A percentile compares a stretch with the other conserved stretches of the same genome.
These are phyloP conservation scores for Umbelopsis sp. DNA, from an alignment of 192 early-diverging fungal species.

Conservation along the genomic window DNA sequence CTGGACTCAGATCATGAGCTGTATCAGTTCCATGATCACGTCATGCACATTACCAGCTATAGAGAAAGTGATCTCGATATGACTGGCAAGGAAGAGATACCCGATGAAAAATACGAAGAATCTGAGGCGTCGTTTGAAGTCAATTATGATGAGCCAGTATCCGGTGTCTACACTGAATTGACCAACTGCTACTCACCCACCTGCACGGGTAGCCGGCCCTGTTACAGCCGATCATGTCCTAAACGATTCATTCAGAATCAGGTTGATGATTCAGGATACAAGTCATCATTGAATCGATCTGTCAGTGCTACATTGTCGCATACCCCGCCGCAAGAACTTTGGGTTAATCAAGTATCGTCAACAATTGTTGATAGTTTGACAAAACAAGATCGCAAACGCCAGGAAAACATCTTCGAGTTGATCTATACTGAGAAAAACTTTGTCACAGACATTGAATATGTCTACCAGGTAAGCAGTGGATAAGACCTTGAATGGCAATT, in stretches of 20 bases:
- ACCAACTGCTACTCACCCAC: conserved; percentile 95
- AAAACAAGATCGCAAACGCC: conserved; percentile 80
- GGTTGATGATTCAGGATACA: conserved; percentile 26
- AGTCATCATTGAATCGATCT: background rate
- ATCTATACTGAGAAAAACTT: conserved; percentile 92
- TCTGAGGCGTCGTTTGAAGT: conserved; percentile 13
- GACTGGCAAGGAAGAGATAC: conserved; percentile 9
- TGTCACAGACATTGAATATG: conserved; percentile 81
- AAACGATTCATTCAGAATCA: conserved; percentile 69
- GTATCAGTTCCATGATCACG: conserved; percentile 73
- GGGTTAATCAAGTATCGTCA: conserved; percentile 82
- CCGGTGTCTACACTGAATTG: conserved; percentile 88
- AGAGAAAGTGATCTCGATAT: background rate
- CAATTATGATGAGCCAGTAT: conserved; percentile 45
- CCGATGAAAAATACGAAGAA: conserved; percentile 17
- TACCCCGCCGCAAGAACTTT: conserved; percentile 61
- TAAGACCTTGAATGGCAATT: background rate
- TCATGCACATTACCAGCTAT: conserved; percentile 9
- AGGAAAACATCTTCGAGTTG: conserved; percentile 93
- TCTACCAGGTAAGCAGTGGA: conserved; percentile 62
- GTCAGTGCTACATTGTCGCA: conserved; percentile 5
- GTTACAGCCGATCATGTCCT: conserved; percentile 91
- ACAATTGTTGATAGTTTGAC: conserved; percentile 71
- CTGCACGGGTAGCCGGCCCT: conserved; percentile 77
- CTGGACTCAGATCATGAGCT: conserved; percentile 84